These are phyloP conservation scores for Fusarium sp. DNA, from an alignment of 2,329 filamentous ascomycete species.

Conservation along the genomic window DNA sequence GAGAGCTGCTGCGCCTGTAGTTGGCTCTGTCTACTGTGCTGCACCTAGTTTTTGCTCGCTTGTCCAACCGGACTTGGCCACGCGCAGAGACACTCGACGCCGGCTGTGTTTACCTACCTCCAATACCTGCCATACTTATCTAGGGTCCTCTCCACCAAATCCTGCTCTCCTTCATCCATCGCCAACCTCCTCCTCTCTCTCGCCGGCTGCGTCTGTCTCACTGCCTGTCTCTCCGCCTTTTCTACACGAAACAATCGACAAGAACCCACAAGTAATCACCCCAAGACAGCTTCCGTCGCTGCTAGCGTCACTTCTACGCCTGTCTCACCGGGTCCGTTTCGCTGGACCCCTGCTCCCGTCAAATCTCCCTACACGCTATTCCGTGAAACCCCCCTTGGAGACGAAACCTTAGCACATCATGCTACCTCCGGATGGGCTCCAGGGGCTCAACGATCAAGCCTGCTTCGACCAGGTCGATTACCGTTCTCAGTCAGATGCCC, in stretches of 20 bases:
- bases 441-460: constrained; percentile 40
- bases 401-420: constrained; percentile 47
- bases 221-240: not conserved
- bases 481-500: constrained; percentile 38
- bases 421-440: constrained; percentile 41
- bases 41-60: constrained; percentile 6
- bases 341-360: constrained; percentile 37
- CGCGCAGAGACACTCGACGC: constrained; percentile 23
- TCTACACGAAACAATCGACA: constrained; percentile 9
- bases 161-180: not conserved
- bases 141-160: constrained; percentile 15
- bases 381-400: constrained; percentile 30
- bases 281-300: constrained; percentile 5
- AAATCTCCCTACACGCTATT: constrained; percentile 37
- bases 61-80: constrained; percentile 41
- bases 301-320: constrained; percentile 29
- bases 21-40: not conserved
- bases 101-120: constrained; percentile 13
- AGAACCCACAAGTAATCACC: constrained; percentile 11
- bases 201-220: not conserved
- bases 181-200: constrained; percentile 11
- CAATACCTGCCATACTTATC: constrained; percentile 11
- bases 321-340: constrained; percentile 33
- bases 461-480: constrained; percentile 37
- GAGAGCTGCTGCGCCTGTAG: not conserved